These are phyloP conservation scores for Coemansia sp. DNA, from an alignment of 192 early-diverging fungal species.

Conservation along the genomic window DNA sequence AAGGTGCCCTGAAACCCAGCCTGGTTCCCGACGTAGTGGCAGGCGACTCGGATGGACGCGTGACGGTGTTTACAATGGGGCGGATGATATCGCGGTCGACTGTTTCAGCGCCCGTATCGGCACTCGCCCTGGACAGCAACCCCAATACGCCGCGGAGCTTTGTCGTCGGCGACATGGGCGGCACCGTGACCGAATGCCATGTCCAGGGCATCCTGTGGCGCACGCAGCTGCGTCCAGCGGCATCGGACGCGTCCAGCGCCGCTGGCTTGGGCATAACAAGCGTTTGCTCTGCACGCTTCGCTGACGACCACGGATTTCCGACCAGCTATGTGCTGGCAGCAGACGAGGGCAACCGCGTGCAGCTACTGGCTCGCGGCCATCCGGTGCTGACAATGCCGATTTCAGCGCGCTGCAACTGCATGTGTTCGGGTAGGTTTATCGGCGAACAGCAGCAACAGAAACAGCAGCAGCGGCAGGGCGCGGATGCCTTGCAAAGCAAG, in stretches of 20 bases:
- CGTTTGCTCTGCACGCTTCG: constrained; percentile 27
- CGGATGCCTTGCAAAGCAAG: no score
- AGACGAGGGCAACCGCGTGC: constrained; percentile 14
- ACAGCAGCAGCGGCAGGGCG: neutral
- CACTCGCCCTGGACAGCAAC: constrained; percentile 29
- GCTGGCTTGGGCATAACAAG: constrained; percentile 16
- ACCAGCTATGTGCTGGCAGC: constrained; percentile 43
- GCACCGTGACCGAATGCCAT: constrained; percentile 33
- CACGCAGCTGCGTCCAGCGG: constrained; percentile 14
- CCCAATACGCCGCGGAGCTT: constrained; percentile 35
- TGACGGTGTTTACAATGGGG: constrained; percentile 24
- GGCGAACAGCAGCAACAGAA: neutral
- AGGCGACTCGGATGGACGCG: constrained; percentile 38
- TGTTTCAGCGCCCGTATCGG: constrained; percentile 35
- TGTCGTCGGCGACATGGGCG: constrained; percentile 43
- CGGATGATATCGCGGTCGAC: constrained; percentile 38
- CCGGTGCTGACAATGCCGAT: constrained; percentile 23
- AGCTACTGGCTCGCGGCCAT: constrained; percentile 29
- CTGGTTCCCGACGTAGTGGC: constrained; percentile 26
- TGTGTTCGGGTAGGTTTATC: constrained; percentile 31
- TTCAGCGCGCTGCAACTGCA: constrained; percentile 15
- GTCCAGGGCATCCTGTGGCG: constrained; percentile 34
- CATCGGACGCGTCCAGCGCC: neutral
- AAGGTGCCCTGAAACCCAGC: neutral
- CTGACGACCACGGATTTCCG: constrained; percentile 32